Percentiles rank a stretch among this genome's conserved stretches.
Conservation (phyloP, 1,139 yeast genomes). For the Pichia sp. region DNA sequence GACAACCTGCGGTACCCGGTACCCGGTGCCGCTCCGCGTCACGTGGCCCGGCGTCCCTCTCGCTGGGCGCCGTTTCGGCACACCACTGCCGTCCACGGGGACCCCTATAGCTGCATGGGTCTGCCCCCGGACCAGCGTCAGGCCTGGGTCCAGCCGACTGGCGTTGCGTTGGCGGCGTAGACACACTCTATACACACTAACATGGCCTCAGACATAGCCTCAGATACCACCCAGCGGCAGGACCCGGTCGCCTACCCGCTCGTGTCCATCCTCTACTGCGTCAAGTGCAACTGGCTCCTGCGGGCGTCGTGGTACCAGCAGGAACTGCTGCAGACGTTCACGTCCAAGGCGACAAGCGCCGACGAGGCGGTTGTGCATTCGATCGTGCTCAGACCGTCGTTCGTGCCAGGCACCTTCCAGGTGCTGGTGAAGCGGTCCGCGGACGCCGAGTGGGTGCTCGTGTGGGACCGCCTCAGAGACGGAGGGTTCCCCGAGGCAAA, state of each 20-base stretch:
- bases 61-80: too few relatives aligned
- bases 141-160: too few relatives aligned
- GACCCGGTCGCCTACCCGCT: conserved; percentile 26
- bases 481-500: conserved; percentile 68
- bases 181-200: too few relatives aligned
- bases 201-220: neutral
- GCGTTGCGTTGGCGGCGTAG: too few relatives aligned
- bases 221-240: conserved; percentile 4
- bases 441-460: conserved; percentile 26
- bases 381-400: conserved; percentile 47
- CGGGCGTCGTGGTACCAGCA: conserved; percentile 68
- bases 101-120: too few relatives aligned
- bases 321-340: conserved; percentile 59
- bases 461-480: conserved; percentile 53
- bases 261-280: conserved; percentile 53
- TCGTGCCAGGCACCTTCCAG: conserved; percentile 48
- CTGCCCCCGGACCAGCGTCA: too few relatives aligned
- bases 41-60: too few relatives aligned
- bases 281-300: conserved; percentile 60
- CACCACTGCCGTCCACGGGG: too few relatives aligned
- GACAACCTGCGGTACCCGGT: too few relatives aligned
- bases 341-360: conserved; percentile 25
- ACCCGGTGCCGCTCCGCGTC: too few relatives aligned
- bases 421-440: conserved; percentile 36
- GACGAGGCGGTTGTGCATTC: conserved; percentile 40